A percentile compares a stretch with the other conserved stretches of the same genome.
Evolutionary conservation across 352 stramenopile species (phyloP).

Genomic region (Pythium utonaiense): DNA sequence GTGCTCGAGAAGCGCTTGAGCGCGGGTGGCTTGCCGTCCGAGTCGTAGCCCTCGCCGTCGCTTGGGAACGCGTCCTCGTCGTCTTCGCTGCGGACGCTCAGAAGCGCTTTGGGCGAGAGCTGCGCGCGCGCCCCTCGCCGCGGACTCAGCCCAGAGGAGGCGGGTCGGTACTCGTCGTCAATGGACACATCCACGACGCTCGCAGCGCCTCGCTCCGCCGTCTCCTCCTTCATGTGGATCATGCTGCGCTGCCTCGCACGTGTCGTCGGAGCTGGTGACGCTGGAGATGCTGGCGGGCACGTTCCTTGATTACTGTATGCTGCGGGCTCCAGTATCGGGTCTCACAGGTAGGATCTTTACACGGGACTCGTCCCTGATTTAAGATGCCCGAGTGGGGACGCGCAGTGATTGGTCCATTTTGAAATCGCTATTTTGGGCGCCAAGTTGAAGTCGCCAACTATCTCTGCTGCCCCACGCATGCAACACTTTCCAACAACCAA

Average conservation of each 20-base stretch:
- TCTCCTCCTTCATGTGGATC: constrained; percentile 50
- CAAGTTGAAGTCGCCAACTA: constrained; percentile 20
- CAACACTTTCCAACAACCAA: neutral
- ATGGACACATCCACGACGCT: constrained; percentile 46
- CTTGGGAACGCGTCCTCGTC: constrained; percentile 22
- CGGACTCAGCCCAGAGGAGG: constrained; percentile 29
- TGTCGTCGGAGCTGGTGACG: no score
- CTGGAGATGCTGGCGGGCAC: neutral
- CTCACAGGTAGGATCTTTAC: constrained; percentile 1
- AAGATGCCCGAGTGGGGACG: no score
- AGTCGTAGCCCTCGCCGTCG: constrained; percentile 29
- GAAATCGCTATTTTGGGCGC: constrained; percentile 1
- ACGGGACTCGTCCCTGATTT: constrained; percentile 2
- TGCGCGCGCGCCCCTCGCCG: constrained; percentile 28
- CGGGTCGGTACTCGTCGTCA: constrained; percentile 24
- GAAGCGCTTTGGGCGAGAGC: constrained; percentile 11
- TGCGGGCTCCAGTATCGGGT: neutral
- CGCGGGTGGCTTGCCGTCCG: constrained; percentile 30
- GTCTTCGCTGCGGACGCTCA: constrained; percentile 22
- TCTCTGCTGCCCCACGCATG: neutral
- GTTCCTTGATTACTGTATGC: neutral
- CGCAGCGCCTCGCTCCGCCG: constrained; percentile 31
- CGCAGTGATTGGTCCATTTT: constrained; percentile 10
- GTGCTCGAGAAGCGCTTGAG: constrained; percentile 27
- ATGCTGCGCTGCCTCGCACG: constrained; percentile 9